phyloP scores from a whole-genome alignment of 2,329 filamentous ascomycete genomes.

The Ophiosphaerella korrae region DNA sequence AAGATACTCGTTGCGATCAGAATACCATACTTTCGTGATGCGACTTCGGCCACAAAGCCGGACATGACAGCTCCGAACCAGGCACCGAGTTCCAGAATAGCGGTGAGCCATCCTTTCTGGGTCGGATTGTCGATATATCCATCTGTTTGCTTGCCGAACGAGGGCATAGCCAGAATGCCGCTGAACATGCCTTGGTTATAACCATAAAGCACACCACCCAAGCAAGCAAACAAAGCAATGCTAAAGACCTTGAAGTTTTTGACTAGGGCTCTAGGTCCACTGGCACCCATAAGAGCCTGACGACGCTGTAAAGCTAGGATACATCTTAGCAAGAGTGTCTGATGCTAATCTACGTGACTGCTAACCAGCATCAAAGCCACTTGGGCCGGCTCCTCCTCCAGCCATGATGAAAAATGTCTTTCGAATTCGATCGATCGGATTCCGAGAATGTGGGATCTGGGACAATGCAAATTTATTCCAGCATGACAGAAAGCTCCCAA shows the following conservation, averaged over 20 bases:
- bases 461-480: background rate
- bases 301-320: slow-evolving; percentile 22
- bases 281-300: slow-evolving; percentile 29
- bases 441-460: background rate
- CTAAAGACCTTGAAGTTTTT: slow-evolving; percentile 60
- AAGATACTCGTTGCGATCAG: slow-evolving; percentile 70
- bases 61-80: slow-evolving; percentile 76
- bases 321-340: background rate
- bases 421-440: background rate
- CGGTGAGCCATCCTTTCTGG: slow-evolving; percentile 56
- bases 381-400: slow-evolving; percentile 23
- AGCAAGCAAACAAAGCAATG: slow-evolving; percentile 60
- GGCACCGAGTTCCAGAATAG: slow-evolving; percentile 76
- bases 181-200: slow-evolving; percentile 80
- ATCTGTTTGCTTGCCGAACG: slow-evolving; percentile 54
- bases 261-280: slow-evolving; percentile 56
- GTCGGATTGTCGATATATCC: slow-evolving; percentile 44
- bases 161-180: slow-evolving; percentile 64
- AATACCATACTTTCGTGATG: slow-evolving; percentile 72
- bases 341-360: background rate
- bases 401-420: slow-evolving; percentile 19
- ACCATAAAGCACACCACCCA: slow-evolving; percentile 64
- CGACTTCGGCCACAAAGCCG: slow-evolving; percentile 71
- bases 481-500: background rate
- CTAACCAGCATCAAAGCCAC: slow-evolving; percentile 24